Conservation (phyloP, 768 basidiomycete genomes). For the Mycena metata region DNA sequence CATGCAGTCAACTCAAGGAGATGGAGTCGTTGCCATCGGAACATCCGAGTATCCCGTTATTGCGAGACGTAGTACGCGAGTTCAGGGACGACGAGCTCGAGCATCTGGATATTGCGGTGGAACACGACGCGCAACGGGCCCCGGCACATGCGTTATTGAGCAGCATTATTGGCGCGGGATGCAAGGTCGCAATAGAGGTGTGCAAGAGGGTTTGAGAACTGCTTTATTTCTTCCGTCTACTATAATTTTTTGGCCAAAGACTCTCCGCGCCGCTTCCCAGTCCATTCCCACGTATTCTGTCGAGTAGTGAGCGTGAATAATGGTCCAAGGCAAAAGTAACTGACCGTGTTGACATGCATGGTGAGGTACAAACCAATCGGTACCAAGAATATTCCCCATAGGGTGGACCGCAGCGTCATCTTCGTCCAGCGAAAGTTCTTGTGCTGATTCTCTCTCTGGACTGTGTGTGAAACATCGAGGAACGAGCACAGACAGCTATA, state of each 20-base stretch:
- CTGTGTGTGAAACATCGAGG: conserved; percentile 20
- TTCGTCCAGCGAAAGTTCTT: conserved; percentile 86
- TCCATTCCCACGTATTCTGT: conserved; percentile 43
- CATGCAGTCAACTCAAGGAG: conserved; percentile 82
- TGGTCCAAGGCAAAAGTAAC: conserved; percentile 17
- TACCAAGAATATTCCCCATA: conserved; percentile 74
- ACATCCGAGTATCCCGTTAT: conserved; percentile 84
- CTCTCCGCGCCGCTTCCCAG: conserved; percentile 48
- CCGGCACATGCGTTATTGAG: conserved; percentile 93
- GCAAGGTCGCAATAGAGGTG: conserved; percentile 90
- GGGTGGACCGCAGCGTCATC: conserved; percentile 69
- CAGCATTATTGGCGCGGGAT: conserved; percentile 86
- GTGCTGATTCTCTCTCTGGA: conserved; percentile 87
- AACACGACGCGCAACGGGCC: conserved; percentile 88
- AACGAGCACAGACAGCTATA: conserved; percentile 17
- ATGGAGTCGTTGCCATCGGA: conserved; percentile 71
- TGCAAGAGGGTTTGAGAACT: conserved; percentile 80
- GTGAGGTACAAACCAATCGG: conserved; percentile 71
- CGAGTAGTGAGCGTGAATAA: conserved; percentile 2
- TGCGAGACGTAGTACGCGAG: conserved; percentile 81
- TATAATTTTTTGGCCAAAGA: conserved; percentile 42
- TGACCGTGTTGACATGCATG: conserved; percentile 52
- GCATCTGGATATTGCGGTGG: conserved; percentile 92
- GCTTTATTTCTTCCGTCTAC: conserved; percentile 16
- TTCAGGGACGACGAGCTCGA: conserved; percentile 96